Percentiles rank a stretch among this genome's conserved stretches.
These are phyloP conservation scores for Penicillium malachiteum DNA, from an alignment of 495 filamentous ascomycete species.

Conservation along the genomic window DNA sequence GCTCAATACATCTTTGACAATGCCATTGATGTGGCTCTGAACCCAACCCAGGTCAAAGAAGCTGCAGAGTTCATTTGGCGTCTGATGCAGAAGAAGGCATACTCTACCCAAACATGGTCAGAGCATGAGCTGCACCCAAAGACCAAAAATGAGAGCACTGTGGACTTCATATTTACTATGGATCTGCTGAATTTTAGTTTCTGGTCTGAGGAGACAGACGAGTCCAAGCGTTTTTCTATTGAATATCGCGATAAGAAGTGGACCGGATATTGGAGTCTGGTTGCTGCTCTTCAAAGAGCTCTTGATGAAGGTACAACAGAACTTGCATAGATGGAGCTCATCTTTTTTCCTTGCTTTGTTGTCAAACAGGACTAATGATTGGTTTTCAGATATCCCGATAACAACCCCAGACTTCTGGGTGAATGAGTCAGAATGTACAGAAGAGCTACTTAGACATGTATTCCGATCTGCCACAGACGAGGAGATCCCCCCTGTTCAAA, in stretches of 20 bases:
- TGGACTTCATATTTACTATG: constrained; percentile 95
- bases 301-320: constrained; percentile 71
- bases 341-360: not conserved
- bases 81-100: constrained; percentile 78
- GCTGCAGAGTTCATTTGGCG: constrained; percentile 76
- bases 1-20: constrained; percentile 91
- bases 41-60: constrained; percentile 71
- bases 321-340: too few species aligned
- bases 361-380: constrained; percentile 4
- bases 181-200: constrained; percentile 96
- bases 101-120: constrained; percentile 82
- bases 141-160: constrained; percentile 67
- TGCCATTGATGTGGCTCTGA: constrained; percentile 85
- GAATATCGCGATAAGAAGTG: constrained; percentile 76
- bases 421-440: constrained; percentile 70
- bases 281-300: constrained; percentile 81
- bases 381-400: constrained; percentile 72
- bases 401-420: constrained; percentile 87
- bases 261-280: constrained; percentile 95
- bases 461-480: constrained; percentile 86
- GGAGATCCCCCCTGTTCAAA: constrained; percentile 78
- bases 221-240: constrained; percentile 70
- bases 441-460: constrained; percentile 69
- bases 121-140: constrained; percentile 90
- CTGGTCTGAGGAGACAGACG: constrained; percentile 69